Evolutionary conservation across 306 rosid species (phyloP).

Genomic region (Glycine latifolia): DNA sequence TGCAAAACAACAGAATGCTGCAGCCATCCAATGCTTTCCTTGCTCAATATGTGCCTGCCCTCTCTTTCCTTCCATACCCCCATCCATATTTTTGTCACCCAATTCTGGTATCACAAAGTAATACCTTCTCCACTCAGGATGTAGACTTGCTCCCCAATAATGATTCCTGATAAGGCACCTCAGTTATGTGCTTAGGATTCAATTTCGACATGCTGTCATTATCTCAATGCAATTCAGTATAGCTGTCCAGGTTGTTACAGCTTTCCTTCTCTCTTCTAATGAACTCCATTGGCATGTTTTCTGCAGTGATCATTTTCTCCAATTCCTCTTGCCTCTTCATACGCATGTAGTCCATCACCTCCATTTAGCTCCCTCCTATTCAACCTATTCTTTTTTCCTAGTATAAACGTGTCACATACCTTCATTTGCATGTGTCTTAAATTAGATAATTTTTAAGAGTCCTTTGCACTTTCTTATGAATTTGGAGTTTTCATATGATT

Average conservation of each 20-base stretch:
- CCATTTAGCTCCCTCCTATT: neutral
- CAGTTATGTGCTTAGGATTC: neutral
- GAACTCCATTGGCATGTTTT: conserved; percentile 14
- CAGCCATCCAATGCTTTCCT: conserved; percentile 7
- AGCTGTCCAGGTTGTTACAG: conserved; percentile 2
- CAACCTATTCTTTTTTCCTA: neutral
- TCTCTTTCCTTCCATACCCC: neutral
- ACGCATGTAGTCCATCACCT: neutral
- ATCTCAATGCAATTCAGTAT: conserved; percentile 1
- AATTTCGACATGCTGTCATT: neutral
- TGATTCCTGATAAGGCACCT: neutral
- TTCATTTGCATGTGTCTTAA: neutral
- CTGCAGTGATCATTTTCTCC: conserved; percentile 8
- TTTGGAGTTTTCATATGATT: conserved; percentile 21
- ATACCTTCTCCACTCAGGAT: neutral
- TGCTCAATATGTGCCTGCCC: neutral
- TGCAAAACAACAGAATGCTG: conserved; percentile 7
- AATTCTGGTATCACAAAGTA: neutral
- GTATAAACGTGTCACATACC: neutral
- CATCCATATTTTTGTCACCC: neutral
- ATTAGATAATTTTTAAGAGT: neutral
- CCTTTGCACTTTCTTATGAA: neutral
- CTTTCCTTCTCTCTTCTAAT: conserved; percentile 5
- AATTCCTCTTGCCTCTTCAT: conserved; percentile 1
- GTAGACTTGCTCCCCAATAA: neutral